Evolutionary conservation across 2,329 filamentous ascomycete species (phyloP), one percentile per base, ranked within the genome.

Genomic region (Diaporthe ilicicola): DNA sequence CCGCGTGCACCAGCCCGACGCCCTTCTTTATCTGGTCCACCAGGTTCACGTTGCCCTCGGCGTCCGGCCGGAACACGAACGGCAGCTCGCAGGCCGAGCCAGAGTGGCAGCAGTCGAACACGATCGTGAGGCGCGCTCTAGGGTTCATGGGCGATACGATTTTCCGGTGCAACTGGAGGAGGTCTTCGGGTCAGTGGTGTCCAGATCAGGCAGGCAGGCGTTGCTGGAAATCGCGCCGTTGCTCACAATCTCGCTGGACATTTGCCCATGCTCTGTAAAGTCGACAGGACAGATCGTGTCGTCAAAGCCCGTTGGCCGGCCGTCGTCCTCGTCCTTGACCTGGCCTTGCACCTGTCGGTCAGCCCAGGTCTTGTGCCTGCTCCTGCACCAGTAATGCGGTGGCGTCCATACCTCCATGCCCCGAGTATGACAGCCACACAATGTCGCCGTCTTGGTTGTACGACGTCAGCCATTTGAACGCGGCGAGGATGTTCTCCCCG

Each of bases 101-200:
- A 2, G 86, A 88, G 77, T 90, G 89, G 75, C 89, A 91, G 78
- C 88, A 90, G 76, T 91, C 89, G 74, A 91, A 86, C 34, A 90
- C 79, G 73, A 89, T 83, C 75, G 87, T 88, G 17, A 89, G 80
- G 1, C 85, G 85, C 73, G 84, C 85, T 15, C 79, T 81, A 0
- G 85, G 82, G 27, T 86, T 83, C 77, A 90, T 81, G 1, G 80
- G 79, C 0, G 85, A 85, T 22, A 90, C 85, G 12, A 89, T 83
- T 61, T 83, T 82, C 55, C 83, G 79, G 75, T 90, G 88, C 19
- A 89, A 78, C 70, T 81, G 64, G 10, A 3, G 34, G 46, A 13
- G 34, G 12, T 27, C 17, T n/a, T 66, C 22, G 46, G 54, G 44
- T 73, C 51, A 72, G 64, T 34, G 39, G 3, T 17, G n/a, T 17